Evolutionary conservation across 2,329 filamentous ascomycete species (phyloP).

Genomic region (Graphium sp.): DNA sequence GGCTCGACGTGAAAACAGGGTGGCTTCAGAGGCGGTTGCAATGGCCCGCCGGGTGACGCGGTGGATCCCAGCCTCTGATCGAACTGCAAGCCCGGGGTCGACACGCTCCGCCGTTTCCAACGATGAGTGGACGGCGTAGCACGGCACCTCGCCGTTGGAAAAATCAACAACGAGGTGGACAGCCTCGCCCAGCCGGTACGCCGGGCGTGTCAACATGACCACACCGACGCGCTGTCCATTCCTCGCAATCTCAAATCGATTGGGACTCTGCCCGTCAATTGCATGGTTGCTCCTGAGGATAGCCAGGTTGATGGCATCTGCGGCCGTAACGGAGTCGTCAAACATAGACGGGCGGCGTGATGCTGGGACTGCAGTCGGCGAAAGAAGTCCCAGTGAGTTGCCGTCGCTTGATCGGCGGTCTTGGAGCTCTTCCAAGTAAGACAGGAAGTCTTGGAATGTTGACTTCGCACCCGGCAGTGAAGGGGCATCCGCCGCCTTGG

Average conservation of each 20-base stretch:
- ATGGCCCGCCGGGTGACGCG: conserved; percentile 74
- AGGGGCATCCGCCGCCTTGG: no score
- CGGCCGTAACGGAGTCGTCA: conserved; percentile 45
- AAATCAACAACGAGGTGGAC: conserved; percentile 80
- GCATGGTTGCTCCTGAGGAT: conserved; percentile 69
- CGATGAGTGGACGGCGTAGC: conserved; percentile 69
- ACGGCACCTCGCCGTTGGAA: conserved; percentile 56
- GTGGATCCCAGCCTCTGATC: conserved; percentile 72
- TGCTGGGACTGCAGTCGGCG: conserved; percentile 45
- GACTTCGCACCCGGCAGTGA: not conserved
- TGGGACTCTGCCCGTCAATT: conserved; percentile 56
- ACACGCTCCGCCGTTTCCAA: conserved; percentile 81
- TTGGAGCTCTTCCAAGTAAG: conserved; percentile 59
- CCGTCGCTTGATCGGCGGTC: conserved; percentile 37
- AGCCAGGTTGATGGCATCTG: conserved; percentile 79
- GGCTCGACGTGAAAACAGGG: conserved; percentile 62
- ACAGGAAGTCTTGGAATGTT: conserved; percentile 47
- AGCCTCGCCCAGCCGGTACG: conserved; percentile 78
- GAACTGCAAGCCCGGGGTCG: conserved; percentile 61
- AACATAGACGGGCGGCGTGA: conserved; percentile 37
- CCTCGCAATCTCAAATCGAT: conserved; percentile 86
- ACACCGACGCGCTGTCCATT: conserved; percentile 86
- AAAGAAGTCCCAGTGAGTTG: conserved; percentile 44
- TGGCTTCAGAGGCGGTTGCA: conserved; percentile 62
- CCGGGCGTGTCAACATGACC: conserved; percentile 72